Conservation (phyloP, 495 filamentous ascomycete genomes). For the Acidiella bohemica region DNA sequence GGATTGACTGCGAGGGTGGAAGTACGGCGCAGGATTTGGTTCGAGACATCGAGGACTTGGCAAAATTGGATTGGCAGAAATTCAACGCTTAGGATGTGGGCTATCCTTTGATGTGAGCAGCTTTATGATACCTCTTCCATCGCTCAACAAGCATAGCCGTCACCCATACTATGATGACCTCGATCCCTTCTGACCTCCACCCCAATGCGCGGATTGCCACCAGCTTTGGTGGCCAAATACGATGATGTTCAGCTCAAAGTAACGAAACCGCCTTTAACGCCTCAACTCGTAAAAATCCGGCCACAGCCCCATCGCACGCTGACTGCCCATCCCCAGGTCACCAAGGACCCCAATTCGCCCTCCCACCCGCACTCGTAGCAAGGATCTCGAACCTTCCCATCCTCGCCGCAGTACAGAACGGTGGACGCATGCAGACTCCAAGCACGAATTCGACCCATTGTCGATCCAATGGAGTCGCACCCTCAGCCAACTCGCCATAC, state of each 20-base stretch:
- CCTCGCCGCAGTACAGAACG: background rate
- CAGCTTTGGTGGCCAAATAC: too few relatives aligned
- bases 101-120: background rate
- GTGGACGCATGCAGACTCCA: background rate
- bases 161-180: too few relatives aligned
- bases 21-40: constrained; percentile 57
- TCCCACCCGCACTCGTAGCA: background rate
- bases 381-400: constrained; percentile 9
- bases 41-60: constrained; percentile 49
- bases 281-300: too few relatives aligned
- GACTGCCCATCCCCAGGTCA: too few relatives aligned
- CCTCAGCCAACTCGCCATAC: constrained; percentile 2
- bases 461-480: background rate
- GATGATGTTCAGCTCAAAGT: too few relatives aligned
- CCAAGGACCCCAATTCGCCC: constrained; percentile 8
- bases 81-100: constrained; percentile 2
- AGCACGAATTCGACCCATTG: constrained; percentile 10
- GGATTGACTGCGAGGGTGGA: constrained; percentile 67
- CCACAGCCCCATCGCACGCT: too few relatives aligned
- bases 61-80: constrained; percentile 27
- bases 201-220: too few relatives aligned
- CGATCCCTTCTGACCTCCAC: too few relatives aligned
- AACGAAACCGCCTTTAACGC: too few relatives aligned
- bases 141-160: too few relatives aligned
- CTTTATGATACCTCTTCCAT: too few relatives aligned